Conservation (phyloP, 352 stramenopile species). For the Globisporangium okanoganense region DNA sequence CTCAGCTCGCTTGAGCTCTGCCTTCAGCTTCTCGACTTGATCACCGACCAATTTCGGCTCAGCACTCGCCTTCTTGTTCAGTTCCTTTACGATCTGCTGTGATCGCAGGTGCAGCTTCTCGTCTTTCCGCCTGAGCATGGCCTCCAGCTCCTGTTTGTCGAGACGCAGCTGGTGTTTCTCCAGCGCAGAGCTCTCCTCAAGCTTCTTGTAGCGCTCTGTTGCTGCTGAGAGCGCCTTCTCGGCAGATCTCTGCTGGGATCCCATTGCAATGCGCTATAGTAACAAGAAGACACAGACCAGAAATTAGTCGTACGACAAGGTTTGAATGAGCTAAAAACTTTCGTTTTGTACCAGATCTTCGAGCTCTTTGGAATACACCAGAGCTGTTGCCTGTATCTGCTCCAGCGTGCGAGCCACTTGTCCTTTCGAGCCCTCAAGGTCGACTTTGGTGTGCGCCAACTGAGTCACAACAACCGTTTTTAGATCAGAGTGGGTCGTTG, state of each 20-base stretch:
- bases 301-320: not conserved
- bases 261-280: not conserved
- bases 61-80: slow-evolving; percentile 13
- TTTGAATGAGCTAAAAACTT: not conserved
- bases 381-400: not conserved
- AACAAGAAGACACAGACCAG: not conserved
- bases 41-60: slow-evolving; percentile 15
- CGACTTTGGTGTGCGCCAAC: not conserved
- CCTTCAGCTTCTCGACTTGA: slow-evolving; percentile 19
- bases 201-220: slow-evolving; percentile 11
- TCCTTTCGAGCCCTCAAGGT: not conserved
- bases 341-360: not conserved
- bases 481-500: not conserved
- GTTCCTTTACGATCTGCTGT: slow-evolving; percentile 11
- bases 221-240: slow-evolving; percentile 8
- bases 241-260: not conserved
- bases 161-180: slow-evolving; percentile 29
- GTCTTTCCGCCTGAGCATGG: slow-evolving; percentile 24
- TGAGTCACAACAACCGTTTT: not conserved
- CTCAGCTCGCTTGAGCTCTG: slow-evolving; percentile 12
- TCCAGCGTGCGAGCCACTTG: not conserved
- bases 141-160: slow-evolving; percentile 33
- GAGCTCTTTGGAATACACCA: slow-evolving; percentile 4
- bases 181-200: slow-evolving; percentile 20
- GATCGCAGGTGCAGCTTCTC: slow-evolving; percentile 16